Base-by-base conservation (phyloP, 148 eudicot species). In the Rhododendron williamsianum region DNA sequence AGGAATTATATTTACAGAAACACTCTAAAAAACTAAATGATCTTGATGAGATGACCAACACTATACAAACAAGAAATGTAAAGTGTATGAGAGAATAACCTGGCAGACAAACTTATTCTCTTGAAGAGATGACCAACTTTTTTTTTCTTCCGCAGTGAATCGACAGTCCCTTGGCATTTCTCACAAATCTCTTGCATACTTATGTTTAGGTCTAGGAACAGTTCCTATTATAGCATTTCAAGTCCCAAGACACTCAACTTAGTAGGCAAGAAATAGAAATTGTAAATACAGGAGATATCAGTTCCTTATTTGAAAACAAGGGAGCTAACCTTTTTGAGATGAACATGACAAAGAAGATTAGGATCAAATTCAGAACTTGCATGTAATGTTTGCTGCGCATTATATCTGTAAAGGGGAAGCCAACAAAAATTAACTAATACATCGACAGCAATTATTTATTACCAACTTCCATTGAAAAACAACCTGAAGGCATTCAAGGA, bases 271-370 rank as follows among this genome's bases (percentile, higher is more conserved):
- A 19, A 77, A 77, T 3, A 15, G 65, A 25, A 48, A 51, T 38
- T 49, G 49, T 76, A 76, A 81, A 63, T 54, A 52, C 77, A 85
- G 63, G 84, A 67, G 54, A 43, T 23, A n/a, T 15, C 56, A 38
- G 46, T 71, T 41, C 86, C 81, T 12, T 43, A 52, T 49, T 15
- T 9, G 78, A n/a, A 85, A 76, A 51, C 33, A 78, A 21, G 35
- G 0, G 71, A 81, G 81, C 87, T 82, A 84, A 97, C 99, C 98
- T 93, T 89, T 87, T 94, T 90, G 52, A 97, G 95, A 91, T 95
- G 98, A 86, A 97, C 87, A 87, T 97, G 99, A 77, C 98, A 98
- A 85, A 97, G 92, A 87, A 95, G 93, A 83, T 97, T 98, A 38
- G 89, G 78, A 58, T 90, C 93, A 8, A 90, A 48, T 25, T 93